Base-by-base conservation (phyloP, 805 yeast species). In the Naumovozyma dairenensis region DNA sequence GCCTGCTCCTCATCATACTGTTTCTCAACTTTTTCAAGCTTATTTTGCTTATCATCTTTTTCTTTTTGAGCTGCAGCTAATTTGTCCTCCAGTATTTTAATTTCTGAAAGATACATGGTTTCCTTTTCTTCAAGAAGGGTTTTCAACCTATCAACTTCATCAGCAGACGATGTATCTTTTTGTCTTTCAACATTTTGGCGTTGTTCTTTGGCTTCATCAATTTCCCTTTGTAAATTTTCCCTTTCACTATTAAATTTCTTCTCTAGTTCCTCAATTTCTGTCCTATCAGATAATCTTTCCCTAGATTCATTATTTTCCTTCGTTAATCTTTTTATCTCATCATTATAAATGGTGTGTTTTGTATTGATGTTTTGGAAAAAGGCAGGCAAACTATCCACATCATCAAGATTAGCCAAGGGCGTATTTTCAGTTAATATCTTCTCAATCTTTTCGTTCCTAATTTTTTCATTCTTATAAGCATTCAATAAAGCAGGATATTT, bases 401-500 rank as follows among this genome's bases (percentile, higher is more conserved):
- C 95, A 1, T 78, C 62, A 16, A 92, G 73, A 22, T 78, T 70
- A 1, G 81, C 68, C 32, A 83, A 69, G 0, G 97, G 97, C 0
- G 96, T 87, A 43, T 72, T 60, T 47, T 89, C 96, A 33, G 72
- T 66, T 38, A 89, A 60, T 10, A 80, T 71, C 36, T 63, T 73
- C 50, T 85, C 96, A 45, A 87, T 80, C 0, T 62, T 49, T 4
- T 52, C 63, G 2, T 69, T 62, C 46, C 77, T 80, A 32, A 69
- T 64, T 60, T 81, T 84, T 54, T 87, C 96, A 1, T 68, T 62
- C 50, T 85, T 82, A 60, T 84, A 92, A 0, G 97, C 96, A 28
- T 80, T 80, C 32, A 86, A 67, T 12, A 89, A 63, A 28, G 75
- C 62, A 0, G 98, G 98, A 52, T 92, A 89, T 55, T 85, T 86